phyloP scores from a whole-genome alignment of 768 basidiomycete genomes.

The Cystofilobasidium capitatum region DNA sequence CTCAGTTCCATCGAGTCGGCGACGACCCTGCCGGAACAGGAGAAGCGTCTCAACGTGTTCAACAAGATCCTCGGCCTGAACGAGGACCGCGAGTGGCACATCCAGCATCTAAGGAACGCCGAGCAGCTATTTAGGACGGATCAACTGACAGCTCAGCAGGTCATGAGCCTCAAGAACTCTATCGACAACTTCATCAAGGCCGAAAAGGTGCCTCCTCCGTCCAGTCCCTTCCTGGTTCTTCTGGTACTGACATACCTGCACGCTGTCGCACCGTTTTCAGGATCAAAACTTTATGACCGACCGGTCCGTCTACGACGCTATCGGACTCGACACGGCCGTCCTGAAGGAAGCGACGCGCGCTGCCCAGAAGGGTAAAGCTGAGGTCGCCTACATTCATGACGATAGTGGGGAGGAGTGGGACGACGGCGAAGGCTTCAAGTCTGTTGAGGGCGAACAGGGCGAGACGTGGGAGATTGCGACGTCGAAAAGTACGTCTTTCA shows the following conservation, averaged over 20 bases:
- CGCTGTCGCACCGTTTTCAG: neutral
- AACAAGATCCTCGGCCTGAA: neutral
- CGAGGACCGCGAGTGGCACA: neutral
- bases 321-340: neutral
- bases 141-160: neutral
- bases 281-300: neutral
- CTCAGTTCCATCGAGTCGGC: neutral
- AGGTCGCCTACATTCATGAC: neutral
- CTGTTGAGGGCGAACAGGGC: neutral
- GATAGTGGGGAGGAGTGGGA: neutral
- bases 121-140: neutral
- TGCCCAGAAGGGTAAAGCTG: too few species aligned
- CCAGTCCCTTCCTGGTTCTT: neutral
- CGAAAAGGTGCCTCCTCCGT: neutral
- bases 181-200: neutral
- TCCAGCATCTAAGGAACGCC: neutral
- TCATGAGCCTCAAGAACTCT: neutral
- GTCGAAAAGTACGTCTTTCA: too few species aligned
- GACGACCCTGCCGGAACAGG: neutral
- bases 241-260: neutral
- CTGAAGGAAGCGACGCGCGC: neutral
- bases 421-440: neutral
- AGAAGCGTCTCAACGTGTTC: neutral
- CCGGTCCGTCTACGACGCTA: neutral
- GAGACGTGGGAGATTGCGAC: too few species aligned